Base-by-base conservation (phyloP, 306 rosid genomes). In the Inga leiocalycina region DNA sequence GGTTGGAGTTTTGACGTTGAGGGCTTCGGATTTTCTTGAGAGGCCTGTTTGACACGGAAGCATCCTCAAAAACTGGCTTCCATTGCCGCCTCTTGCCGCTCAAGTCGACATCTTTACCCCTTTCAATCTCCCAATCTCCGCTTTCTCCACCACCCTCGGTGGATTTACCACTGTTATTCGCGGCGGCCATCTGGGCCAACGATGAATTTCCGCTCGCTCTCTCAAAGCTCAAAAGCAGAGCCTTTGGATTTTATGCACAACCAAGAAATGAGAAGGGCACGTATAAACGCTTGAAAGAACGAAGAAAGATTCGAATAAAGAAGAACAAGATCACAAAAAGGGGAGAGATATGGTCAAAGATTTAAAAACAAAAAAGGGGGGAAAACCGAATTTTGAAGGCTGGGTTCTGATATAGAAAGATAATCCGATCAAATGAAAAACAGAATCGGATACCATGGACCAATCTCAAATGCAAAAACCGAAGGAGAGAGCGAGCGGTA, bases 21-120 rank as follows among this genome's bases (percentile, higher is more conserved):
- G 98, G 97, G 89, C 95, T 87, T 14, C 85, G 88, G 72, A 84
- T 90, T 85, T 96, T 96, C 90, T 96, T 96, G n/a, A 86, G 83
- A 87, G 99, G 97, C 44, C 93, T 89, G 24, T 68, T 77, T 15
- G 90, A 82, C 72, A 85, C 13, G 88, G 94, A 92, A 79, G 90
- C 87, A 16, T 86, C 95, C 61, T 89, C 91, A 78, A 84, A 91
- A 90, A 85, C 83, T 17, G 88, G 92, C 84, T 85, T 88, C 91
- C 91, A 86, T 72, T 73, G 94, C 17, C 16, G 81, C 49, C 88
- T 84, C 81, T 84, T 89, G 61, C 78, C 67, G 81, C 82, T 83
- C 70, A 78, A 82, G 68, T 82, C 85, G 24, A 65, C 43, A 34
- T 74, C 83, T 77, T 85, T 88, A 39, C 87, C 90, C 49, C 76